These are phyloP conservation scores for Phytophthora hibernalis DNA, from an alignment of 352 stramenopile genomes.

Conservation along the genomic window DNA sequence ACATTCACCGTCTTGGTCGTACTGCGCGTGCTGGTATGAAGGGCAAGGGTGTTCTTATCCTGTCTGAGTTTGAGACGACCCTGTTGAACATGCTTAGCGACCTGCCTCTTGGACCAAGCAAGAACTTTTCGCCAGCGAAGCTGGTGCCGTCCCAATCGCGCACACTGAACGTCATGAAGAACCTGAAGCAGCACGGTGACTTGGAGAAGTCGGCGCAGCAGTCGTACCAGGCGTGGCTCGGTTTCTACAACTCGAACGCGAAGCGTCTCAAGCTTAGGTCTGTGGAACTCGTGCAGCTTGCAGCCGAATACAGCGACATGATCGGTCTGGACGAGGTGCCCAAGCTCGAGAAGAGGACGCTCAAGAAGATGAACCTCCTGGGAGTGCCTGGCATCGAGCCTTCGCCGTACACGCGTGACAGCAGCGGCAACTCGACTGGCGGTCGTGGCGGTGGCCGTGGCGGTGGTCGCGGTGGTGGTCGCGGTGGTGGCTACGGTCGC, in stretches of 20 bases:
- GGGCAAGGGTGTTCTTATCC: slow-evolving; percentile 83
- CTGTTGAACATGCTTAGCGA: slow-evolving; percentile 76
- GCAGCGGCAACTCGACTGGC: slow-evolving; percentile 25
- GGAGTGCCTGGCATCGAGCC: slow-evolving; percentile 74
- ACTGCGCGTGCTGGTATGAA: slow-evolving; percentile 92
- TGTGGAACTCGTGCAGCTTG: slow-evolving; percentile 72
- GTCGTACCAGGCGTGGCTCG: slow-evolving; percentile 95
- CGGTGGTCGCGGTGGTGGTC: slow-evolving; percentile 21
- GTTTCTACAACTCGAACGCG: slow-evolving; percentile 93
- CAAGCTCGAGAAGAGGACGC: slow-evolving; percentile 84
- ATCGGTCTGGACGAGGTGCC: slow-evolving; percentile 78
- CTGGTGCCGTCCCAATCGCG: slow-evolving; percentile 29
- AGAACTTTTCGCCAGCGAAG: slow-evolving; percentile 23
- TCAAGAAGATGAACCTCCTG: slow-evolving; percentile 89
- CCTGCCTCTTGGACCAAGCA: slow-evolving; percentile 57
- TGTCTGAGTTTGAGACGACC: slow-evolving; percentile 85
- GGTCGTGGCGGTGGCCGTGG: slow-evolving; percentile 13
- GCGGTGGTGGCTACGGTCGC: slow-evolving; percentile 31
- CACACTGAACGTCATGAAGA: slow-evolving; percentile 44
- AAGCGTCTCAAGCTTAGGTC: slow-evolving; percentile 61
- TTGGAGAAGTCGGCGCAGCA: slow-evolving; percentile 82
- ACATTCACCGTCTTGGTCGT: slow-evolving; percentile 96
- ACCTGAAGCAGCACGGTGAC: slow-evolving; percentile 53
- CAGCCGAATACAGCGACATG: slow-evolving; percentile 65
- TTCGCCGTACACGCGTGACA: slow-evolving; percentile 48